Evolutionary conservation across 805 yeast genomes (phyloP), one percentile per base, ranked within the genome.

Genomic region (Grigorovia jiainica): DNA sequence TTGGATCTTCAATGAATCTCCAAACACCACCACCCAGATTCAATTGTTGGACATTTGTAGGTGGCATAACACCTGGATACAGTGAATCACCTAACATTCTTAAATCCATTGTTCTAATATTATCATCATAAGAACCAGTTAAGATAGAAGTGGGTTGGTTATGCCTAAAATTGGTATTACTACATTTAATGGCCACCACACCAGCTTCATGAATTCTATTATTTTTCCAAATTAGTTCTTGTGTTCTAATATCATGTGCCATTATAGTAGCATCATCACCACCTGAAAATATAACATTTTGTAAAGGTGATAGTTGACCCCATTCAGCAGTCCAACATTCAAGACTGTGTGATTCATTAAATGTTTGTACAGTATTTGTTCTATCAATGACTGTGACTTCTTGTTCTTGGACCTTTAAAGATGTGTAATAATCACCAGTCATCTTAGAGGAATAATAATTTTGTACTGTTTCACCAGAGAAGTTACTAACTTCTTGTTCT

Each of bases 41-140:
- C 23, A 67, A 59, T 34, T 66, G 64, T 11, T 67, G 60, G 5
- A 41, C 23, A n/a, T 58, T 55, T 0, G 68, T 66, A 24, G 60
- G 62, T 0, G 90, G 90, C 1, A 73, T 64, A n/a, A 67, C 53
- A 1, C 82, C 80, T 60, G 64, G 58, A 57, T 52, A 67, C 67
- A 49, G 51, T 65, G 50, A 55, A 58, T 63, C 53, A 71, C 72
- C 62, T 13, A 69, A 51, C 46, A 76, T 70, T 44, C 95, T 62
- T 35, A 86, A 55, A 61, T 89, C 97, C 30, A 86, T 64, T 1
- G 74, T 61, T 41, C 87, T 69, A 38, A 92, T 60, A 43, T 72
- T 59, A 54, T 90, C 97, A 60, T 90, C 98, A 60, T 90, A 90
- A 0, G 95, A 82, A 0, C 98, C 98, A 0, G 97, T 87, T 79